Conservation (phyloP, 306 rosid species). For the Cucurbita ficifolia region DNA sequence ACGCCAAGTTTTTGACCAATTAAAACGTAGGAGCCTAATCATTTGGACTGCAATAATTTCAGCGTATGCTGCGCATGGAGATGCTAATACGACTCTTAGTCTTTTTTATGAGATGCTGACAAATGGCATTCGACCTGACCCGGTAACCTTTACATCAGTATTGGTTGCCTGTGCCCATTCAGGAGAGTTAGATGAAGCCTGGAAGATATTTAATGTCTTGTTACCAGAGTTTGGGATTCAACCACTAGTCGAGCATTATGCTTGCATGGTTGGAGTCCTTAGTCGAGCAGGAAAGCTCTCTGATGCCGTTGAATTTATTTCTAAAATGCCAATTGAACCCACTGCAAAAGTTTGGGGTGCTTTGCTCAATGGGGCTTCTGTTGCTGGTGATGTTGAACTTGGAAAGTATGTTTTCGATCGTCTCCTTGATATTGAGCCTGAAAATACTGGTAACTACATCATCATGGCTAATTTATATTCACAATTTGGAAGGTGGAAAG, state of each 20-base stretch:
- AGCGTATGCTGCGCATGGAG: conserved; percentile 66
- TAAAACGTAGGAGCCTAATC: conserved; percentile 35
- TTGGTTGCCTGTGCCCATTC: conserved; percentile 66
- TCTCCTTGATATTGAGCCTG: conserved; percentile 59
- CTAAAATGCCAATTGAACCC: conserved; percentile 61
- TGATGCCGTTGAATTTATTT: conserved; percentile 51
- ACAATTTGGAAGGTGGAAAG: conserved; percentile 66
- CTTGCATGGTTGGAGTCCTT: conserved; percentile 76
- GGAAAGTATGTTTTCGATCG: conserved; percentile 52
- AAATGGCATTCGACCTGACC: conserved; percentile 58
- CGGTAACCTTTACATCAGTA: conserved; percentile 55
- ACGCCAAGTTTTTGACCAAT: conserved; percentile 34
- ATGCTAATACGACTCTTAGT: conserved; percentile 36
- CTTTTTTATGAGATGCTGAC: conserved; percentile 46
- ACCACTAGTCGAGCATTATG: conserved; percentile 75
- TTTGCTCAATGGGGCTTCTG: conserved; percentile 62
- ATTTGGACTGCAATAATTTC: conserved; percentile 77
- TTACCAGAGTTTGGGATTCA: conserved; percentile 29
- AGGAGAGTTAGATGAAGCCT: conserved; percentile 61
- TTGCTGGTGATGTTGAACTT: conserved; percentile 53
- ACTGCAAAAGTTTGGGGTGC: conserved; percentile 88
- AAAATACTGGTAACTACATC: conserved; percentile 61
- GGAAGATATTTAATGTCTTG: conserved; percentile 54
- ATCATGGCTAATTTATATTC: conserved; percentile 83
- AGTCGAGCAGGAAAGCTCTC: conserved; percentile 66